Evolutionary conservation across 2,329 filamentous ascomycete species (phyloP).

Genomic region (Fusarium miscanthi): DNA sequence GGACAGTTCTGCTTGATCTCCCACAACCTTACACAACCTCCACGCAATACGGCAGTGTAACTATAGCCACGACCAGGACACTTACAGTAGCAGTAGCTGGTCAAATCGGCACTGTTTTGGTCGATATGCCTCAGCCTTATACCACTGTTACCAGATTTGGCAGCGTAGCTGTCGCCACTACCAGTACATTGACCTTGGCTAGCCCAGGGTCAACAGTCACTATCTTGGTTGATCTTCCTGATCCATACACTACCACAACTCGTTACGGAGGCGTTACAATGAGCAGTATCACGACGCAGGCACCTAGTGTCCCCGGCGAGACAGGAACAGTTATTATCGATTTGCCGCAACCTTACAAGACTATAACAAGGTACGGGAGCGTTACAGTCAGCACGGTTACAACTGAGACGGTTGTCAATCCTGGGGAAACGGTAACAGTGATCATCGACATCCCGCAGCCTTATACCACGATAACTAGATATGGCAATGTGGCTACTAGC

Average conservation of each 20-base stretch:
- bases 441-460: neutral
- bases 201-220: neutral
- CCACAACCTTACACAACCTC: neutral
- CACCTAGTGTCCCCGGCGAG: neutral
- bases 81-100: neutral
- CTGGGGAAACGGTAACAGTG: neutral
- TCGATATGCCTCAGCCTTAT: conserved; percentile 1
- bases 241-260: neutral
- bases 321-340: neutral
- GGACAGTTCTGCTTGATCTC: neutral
- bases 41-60: neutral
- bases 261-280: neutral
- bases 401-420: neutral
- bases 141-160: neutral
- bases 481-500: neutral
- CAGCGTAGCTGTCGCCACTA: neutral
- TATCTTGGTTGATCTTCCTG: neutral
- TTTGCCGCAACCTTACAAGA: neutral
- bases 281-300: neutral
- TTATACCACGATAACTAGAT: neutral
- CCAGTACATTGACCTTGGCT: neutral
- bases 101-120: neutral
- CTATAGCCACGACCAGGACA: neutral
- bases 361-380: neutral
- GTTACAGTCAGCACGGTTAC: neutral